phyloP scores from a whole-genome alignment of 148 eudicot genomes.

The Rhododendron ovatum region DNA sequence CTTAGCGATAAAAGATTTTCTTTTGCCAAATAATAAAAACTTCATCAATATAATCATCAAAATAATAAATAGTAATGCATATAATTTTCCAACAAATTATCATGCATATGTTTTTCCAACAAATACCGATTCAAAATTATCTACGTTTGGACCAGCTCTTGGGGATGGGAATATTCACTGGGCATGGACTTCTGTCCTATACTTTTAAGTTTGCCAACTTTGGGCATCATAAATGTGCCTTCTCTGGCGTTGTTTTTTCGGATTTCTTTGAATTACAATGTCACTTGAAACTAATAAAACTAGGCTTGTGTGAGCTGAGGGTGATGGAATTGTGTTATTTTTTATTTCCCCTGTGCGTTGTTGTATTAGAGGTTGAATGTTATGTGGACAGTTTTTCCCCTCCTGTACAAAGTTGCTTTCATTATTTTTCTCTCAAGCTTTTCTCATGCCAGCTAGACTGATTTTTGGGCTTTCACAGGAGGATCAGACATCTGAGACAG shows the following conservation, averaged over 20 bases:
- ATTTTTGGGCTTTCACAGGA: conserved; percentile 43
- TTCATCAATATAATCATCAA: no score
- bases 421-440: not conserved
- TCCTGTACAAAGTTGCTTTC: conserved; percentile 1
- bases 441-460: not conserved
- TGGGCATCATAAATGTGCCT: not conserved
- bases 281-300: not conserved
- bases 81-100: no score
- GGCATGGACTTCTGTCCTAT: not conserved
- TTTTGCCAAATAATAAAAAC: no score
- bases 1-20: no score
- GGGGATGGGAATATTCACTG: not conserved
- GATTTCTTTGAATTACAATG: not conserved
- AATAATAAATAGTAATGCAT: no score
- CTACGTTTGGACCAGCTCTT: not conserved
- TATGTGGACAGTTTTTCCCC: not conserved
- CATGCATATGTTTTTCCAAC: no score
- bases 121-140: not conserved
- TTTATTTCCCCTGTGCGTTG: not conserved
- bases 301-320: not conserved
- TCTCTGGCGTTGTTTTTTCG: not conserved
- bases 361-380: not conserved
- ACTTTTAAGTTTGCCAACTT: not conserved
- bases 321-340: not conserved
- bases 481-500: conserved; percentile 64